These are phyloP conservation scores for Acidiella bohemica DNA, from an alignment of 495 filamentous ascomycete genomes.

Conservation along the genomic window DNA sequence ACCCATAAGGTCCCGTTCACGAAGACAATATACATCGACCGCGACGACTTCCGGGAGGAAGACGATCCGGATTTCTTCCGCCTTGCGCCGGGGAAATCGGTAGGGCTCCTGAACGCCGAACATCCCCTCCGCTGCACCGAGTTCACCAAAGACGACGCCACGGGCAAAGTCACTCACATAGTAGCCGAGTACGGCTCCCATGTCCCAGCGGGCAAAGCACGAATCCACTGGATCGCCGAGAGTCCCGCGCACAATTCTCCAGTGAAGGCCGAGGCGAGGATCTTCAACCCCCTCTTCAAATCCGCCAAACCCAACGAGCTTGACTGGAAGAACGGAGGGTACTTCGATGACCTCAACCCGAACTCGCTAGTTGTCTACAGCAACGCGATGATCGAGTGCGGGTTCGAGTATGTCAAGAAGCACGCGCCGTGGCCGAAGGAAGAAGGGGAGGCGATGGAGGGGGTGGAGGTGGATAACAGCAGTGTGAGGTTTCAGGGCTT, in stretches of 20 bases:
- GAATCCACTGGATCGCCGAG: slow-evolving; percentile 79
- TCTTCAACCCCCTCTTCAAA: slow-evolving; percentile 77
- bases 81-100: slow-evolving; percentile 75
- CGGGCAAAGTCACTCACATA: slow-evolving; percentile 57
- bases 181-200: slow-evolving; percentile 36
- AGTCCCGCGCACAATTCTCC: slow-evolving; percentile 45
- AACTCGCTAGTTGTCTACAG: slow-evolving; percentile 65
- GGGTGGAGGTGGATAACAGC: slow-evolving; percentile 38
- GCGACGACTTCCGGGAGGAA: slow-evolving; percentile 72
- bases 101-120: slow-evolving; percentile 74
- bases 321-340: slow-evolving; percentile 54
- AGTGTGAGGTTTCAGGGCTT: slow-evolving; percentile 85
- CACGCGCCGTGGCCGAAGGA: slow-evolving; percentile 74
- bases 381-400: slow-evolving; percentile 70
- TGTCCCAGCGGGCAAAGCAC: slow-evolving; percentile 52
- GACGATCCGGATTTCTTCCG: slow-evolving; percentile 85
- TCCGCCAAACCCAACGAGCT: slow-evolving; percentile 56
- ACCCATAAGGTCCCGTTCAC: slow-evolving; percentile 57
- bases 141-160: slow-evolving; percentile 55
- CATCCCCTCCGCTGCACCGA: slow-evolving; percentile 68
- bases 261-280: slow-evolving; percentile 62
- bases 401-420: slow-evolving; percentile 62
- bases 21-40: slow-evolving; percentile 83
- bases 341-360: slow-evolving; percentile 71
- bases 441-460: slow-evolving; percentile 27